Evolutionary conservation across 768 basidiomycete species (phyloP), one percentile per base, ranked within the genome.

Genomic region (Auricularia cornea): DNA sequence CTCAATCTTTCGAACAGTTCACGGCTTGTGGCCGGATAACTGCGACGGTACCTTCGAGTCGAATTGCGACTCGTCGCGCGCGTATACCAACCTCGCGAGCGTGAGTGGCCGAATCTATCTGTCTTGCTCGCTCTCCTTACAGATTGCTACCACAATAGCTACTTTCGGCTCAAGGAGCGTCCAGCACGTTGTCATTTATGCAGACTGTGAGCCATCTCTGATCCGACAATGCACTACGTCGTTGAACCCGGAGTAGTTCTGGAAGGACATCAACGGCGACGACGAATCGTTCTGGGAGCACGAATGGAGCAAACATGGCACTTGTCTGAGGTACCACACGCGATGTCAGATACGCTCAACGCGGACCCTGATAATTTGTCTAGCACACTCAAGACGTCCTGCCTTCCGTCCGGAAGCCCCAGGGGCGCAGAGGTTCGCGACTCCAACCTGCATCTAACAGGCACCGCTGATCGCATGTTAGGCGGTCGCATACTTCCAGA

Each of bases 231-330:
- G 26, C 51, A 30, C 33, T 66, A 3, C 63, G 65, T 76, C 23
- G 72, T 70, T 78, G 54, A 18, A 3, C 30, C 62, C 66, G 59
- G 65, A 30, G 0, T 60, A 83, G 82, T 83, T 76, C 69, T 89
- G 88, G 87, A 76, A 87, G 31, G 82, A 88, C 67, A 79, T 78
- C 52, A 76, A 81, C 65, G 87, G 85, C 8, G 66, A 78, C 18
- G 84, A 83, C 66, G 82, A 90, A 68, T 69, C 80, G 33, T 85
- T 90, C 70, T 90, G 88, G 89, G 81, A 85, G 83, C 87, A 90
- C 63, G 89, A 90, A 71, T 90, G 88, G 88, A 65, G 74, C 11
- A 82, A 78, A 14, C 89, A 90, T 68, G 89, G 89, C 33, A 90
- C 81, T 11, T 80, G 78, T 68, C 76, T 70, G 57, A 74, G 72